Evolutionary conservation across 2,329 filamentous ascomycete genomes (phyloP).

Genomic region (Claviceps sp.): DNA sequence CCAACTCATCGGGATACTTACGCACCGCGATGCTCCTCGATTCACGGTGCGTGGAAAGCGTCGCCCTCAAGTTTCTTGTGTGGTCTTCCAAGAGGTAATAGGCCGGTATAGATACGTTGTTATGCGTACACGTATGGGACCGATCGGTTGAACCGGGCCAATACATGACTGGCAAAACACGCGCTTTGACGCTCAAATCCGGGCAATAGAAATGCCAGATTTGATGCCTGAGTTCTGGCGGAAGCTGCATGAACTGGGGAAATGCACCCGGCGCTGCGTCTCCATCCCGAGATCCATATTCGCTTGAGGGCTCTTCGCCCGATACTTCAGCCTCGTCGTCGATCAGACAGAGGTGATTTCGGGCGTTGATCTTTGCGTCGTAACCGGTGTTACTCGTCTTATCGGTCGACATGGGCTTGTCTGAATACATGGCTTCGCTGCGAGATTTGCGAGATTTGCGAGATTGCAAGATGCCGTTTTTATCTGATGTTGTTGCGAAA

Average conservation of each 20-base stretch:
- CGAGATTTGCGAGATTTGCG: neutral
- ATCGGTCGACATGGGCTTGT: neutral
- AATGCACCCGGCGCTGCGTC: constrained; percentile 7
- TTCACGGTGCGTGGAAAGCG: constrained; percentile 23
- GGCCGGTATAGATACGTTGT: constrained; percentile 9
- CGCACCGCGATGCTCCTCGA: constrained; percentile 20
- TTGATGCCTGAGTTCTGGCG: constrained; percentile 19
- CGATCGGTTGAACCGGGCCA: neutral
- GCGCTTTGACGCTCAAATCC: constrained; percentile 13
- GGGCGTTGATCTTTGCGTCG: neutral
- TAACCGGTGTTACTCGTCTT: constrained; percentile 1
- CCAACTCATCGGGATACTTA: constrained; percentile 19
- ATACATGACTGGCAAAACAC: constrained; percentile 9
- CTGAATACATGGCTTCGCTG: neutral
- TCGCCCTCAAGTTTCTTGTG: constrained; percentile 15
- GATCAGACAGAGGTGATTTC: neutral
- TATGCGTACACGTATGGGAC: neutral
- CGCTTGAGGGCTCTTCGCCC: neutral
- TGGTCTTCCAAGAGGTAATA: constrained; percentile 13
- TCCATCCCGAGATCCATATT: neutral
- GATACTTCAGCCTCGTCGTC: constrained; percentile 8
- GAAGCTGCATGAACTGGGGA: constrained; percentile 15
- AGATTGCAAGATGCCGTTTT: neutral
- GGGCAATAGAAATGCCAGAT: constrained; percentile 23
- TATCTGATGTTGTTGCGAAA: no score